phyloP scores from a whole-genome alignment of 768 basidiomycete species.

The Agaricus sinodeliciosus region DNA sequence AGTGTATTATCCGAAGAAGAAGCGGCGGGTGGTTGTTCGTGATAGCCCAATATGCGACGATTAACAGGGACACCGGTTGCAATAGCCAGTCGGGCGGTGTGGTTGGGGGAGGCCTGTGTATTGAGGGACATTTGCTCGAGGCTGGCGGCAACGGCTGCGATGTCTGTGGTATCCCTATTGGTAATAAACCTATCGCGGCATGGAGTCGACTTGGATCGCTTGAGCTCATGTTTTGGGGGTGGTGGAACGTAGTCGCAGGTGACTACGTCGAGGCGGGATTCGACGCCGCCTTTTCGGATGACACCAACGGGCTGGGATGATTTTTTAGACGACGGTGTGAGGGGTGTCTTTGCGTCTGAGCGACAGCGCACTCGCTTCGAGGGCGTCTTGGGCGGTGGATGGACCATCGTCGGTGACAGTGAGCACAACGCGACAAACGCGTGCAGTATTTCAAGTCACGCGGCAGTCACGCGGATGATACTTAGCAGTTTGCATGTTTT shows the following conservation, averaged over 20 bases:
- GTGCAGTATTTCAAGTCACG: too few species aligned
- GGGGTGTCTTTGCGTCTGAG: slow-evolving; percentile 44
- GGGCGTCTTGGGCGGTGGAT: slow-evolving; percentile 29
- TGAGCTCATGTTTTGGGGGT: slow-evolving; percentile 52
- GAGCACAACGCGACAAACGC: too few species aligned
- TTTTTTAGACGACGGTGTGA: slow-evolving; percentile 22
- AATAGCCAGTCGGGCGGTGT: slow-evolving; percentile 70
- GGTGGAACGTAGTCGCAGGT: slow-evolving; percentile 66
- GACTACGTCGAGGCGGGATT: slow-evolving; percentile 71
- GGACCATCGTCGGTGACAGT: too few species aligned
- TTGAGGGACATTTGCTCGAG: slow-evolving; percentile 60
- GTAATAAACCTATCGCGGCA: slow-evolving; percentile 73
- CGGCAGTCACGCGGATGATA: too few species aligned
- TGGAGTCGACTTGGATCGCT: slow-evolving; percentile 70
- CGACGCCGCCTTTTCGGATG: slow-evolving; percentile 71
- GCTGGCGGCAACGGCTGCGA: slow-evolving; percentile 46
- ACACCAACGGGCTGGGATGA: slow-evolving; percentile 38
- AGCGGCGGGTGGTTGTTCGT: slow-evolving; percentile 77
- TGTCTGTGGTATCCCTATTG: slow-evolving; percentile 34
- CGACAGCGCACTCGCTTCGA: slow-evolving; percentile 34
- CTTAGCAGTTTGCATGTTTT: too few species aligned
- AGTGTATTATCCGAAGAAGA: slow-evolving; percentile 69
- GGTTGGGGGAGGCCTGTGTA: slow-evolving; percentile 60
- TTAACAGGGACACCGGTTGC: slow-evolving; percentile 74
- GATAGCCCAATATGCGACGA: slow-evolving; percentile 81